These are phyloP conservation scores for Trichoderma atrobrunneum DNA, from an alignment of 2,329 filamentous ascomycete genomes.

Conservation along the genomic window DNA sequence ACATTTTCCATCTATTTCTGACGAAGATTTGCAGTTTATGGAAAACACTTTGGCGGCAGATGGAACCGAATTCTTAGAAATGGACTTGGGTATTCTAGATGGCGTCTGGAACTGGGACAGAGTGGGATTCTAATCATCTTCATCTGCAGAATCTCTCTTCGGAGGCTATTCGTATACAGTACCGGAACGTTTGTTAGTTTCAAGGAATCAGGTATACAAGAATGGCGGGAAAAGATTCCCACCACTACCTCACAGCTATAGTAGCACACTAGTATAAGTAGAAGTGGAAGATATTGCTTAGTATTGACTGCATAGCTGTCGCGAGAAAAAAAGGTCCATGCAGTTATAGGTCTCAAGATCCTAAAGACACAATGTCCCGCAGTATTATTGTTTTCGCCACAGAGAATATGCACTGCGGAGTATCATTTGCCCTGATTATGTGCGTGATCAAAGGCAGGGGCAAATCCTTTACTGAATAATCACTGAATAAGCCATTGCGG, in stretches of 20 bases:
- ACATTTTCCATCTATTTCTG: not conserved
- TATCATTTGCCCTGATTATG: not conserved
- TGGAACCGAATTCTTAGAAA: not conserved
- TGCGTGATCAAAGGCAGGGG: not conserved
- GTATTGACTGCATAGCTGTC: too few relatives aligned
- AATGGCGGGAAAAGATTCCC: not conserved
- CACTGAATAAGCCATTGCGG: not conserved
- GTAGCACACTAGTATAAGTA: too few relatives aligned
- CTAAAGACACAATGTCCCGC: not conserved
- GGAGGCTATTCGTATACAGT: not conserved
- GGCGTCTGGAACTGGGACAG: slow-evolving; percentile 8
- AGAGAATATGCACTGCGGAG: not conserved
- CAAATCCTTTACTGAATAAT: not conserved
- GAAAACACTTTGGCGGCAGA: not conserved
- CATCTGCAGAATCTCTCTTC: not conserved
- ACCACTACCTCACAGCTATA: not conserved
- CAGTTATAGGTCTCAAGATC: not conserved
- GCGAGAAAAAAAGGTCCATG: too few relatives aligned
- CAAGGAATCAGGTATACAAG: not conserved
- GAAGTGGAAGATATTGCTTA: too few relatives aligned
- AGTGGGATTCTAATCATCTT: not conserved
- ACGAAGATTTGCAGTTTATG: not conserved
- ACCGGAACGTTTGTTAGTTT: not conserved
- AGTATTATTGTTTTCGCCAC: not conserved
- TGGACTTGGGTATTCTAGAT: slow-evolving; percentile 7